Percentiles rank a stretch among this genome's conserved stretches.
Evolutionary conservation across 306 rosid species (phyloP).

Genomic region (Adenanthera pavonina): DNA sequence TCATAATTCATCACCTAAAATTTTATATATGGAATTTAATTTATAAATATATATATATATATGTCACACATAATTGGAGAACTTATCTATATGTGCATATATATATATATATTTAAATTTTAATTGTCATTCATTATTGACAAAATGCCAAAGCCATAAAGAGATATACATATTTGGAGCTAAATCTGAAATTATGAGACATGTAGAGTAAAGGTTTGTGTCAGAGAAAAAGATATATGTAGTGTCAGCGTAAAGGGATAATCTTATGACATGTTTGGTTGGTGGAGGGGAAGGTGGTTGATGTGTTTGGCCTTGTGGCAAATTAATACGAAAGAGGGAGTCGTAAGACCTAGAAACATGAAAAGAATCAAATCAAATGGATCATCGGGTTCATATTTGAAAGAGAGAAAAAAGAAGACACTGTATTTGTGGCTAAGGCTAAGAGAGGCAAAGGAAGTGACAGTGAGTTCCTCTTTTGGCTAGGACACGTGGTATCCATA

Average conservation of each 20-base stretch:
- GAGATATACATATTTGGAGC: neutral
- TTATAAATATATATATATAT: neutral
- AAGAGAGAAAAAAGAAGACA: neutral
- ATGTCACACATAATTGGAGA: too few relatives aligned
- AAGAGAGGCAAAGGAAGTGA: conserved; percentile 4
- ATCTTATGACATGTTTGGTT: conserved; percentile 13
- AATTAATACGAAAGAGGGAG: conserved; percentile 14
- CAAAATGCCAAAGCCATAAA: neutral
- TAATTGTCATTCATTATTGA: too few relatives aligned
- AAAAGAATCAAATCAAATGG: conserved; percentile 25
- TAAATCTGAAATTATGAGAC: conserved; percentile 8
- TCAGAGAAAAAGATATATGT: neutral
- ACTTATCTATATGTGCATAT: too few relatives aligned
- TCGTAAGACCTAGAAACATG: neutral
- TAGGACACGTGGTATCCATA: conserved; percentile 53
- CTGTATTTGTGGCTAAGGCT: neutral
- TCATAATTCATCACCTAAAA: conserved; percentile 3
- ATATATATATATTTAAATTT: too few relatives aligned
- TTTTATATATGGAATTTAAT: neutral
- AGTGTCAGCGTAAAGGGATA: conserved; percentile 10
- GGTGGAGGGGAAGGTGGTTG: conserved; percentile 38
- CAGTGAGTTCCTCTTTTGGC: conserved; percentile 5
- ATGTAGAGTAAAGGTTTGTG: conserved; percentile 12
- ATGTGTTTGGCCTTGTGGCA: conserved; percentile 22
- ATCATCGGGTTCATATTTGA: conserved; percentile 39